phyloP scores from a whole-genome alignment of 192 early-diverging fungal genomes.

The Radiomyces spectabilis region DNA sequence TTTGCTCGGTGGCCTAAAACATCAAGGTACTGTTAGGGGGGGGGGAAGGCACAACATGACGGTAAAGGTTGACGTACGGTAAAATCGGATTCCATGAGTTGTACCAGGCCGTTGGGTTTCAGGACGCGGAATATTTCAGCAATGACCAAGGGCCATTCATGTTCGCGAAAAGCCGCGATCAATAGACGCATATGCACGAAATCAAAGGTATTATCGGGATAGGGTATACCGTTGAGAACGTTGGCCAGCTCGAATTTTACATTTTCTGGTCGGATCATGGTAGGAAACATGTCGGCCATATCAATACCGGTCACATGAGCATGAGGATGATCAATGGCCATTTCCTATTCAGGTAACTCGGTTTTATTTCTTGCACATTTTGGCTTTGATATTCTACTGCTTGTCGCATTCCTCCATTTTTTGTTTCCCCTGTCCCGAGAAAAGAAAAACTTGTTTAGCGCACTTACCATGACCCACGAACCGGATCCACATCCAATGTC shows the following conservation, averaged over 20 bases:
- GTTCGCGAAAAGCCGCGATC: conserved; percentile 4
- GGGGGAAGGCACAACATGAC: too few relatives aligned
- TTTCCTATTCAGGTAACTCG: too few relatives aligned
- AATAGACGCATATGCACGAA: conserved; percentile 28
- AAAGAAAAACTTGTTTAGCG: too few relatives aligned
- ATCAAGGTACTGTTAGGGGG: too few relatives aligned
- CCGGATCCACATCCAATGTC: conserved; percentile 36
- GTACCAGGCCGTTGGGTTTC: conserved; percentile 24
- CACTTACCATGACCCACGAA: conserved; percentile 24
- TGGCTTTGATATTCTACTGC: too few relatives aligned
- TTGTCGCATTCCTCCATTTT: too few relatives aligned
- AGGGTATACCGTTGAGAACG: conserved; percentile 17
- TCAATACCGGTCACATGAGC: conserved; percentile 23
- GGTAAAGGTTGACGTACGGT: neutral
- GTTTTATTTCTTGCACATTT: too few relatives aligned
- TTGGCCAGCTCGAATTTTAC: conserved; percentile 18
- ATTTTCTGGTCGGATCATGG: conserved; percentile 28
- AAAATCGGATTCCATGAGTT: conserved; percentile 15
- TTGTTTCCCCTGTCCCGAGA: too few relatives aligned
- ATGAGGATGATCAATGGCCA: conserved; percentile 25
- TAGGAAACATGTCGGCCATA: conserved; percentile 29
- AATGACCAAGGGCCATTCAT: conserved; percentile 18
- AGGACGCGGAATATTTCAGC: conserved; percentile 15
- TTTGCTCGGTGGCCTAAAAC: too few relatives aligned
- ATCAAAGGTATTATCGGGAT: conserved; percentile 22